phyloP scores from a whole-genome alignment of 129 eudicot species.

The Solidago caesia region DNA sequence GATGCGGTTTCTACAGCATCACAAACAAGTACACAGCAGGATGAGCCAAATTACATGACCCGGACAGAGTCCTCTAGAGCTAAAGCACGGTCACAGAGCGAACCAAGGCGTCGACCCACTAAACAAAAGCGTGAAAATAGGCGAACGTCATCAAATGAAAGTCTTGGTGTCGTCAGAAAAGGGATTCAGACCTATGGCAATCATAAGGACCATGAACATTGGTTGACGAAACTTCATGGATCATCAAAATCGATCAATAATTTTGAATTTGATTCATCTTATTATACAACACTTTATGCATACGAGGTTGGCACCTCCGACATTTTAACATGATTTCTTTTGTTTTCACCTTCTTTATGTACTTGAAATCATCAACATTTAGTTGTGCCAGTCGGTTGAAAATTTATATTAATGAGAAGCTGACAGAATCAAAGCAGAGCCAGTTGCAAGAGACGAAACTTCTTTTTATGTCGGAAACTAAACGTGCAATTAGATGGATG shows the following conservation, averaged over 20 bases:
- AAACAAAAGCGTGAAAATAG: constrained; percentile 36
- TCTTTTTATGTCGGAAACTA: background rate
- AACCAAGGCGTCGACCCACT: constrained; percentile 59
- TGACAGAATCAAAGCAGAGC: background rate
- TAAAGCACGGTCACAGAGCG: constrained; percentile 65
- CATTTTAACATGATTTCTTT: background rate
- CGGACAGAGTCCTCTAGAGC: constrained; percentile 68
- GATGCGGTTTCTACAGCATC: constrained; percentile 32
- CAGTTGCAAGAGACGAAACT: background rate
- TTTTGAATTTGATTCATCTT: constrained; percentile 33
- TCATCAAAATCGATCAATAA: constrained; percentile 38
- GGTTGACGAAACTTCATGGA: constrained; percentile 38
- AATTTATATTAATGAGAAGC: constrained; percentile 21
- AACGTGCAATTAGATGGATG: background rate
- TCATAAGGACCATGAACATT: constrained; percentile 35
- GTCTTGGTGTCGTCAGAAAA: constrained; percentile 23
- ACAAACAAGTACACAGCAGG: constrained; percentile 19
- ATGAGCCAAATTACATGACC: constrained; percentile 58
- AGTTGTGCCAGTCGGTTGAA: constrained; percentile 24
- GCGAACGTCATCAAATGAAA: constrained; percentile 43
- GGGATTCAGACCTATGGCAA: constrained; percentile 14
- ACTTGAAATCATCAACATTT: background rate
- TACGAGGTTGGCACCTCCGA: constrained; percentile 26
- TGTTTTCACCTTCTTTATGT: constrained; percentile 2
- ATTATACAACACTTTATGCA: constrained; percentile 32